These are phyloP conservation scores for Malassezia furfur DNA, from an alignment of 1,284 basidiomycete genomes.

Conservation along the genomic window DNA sequence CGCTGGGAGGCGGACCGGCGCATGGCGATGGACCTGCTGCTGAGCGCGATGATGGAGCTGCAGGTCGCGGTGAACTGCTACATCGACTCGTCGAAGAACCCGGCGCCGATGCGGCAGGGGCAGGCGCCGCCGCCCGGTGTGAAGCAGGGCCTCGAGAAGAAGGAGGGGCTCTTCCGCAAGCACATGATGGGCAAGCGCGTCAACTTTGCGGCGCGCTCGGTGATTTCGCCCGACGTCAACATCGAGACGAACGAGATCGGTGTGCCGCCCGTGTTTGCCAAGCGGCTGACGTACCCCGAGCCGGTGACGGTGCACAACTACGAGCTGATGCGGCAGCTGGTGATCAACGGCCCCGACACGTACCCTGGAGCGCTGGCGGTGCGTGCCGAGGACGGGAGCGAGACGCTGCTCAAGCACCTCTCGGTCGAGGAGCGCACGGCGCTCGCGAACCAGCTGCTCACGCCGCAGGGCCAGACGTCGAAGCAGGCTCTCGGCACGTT, in stretches of 20 bases:
- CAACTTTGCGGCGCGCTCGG: slow-evolving; percentile 96
- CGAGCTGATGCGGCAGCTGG: slow-evolving; percentile 75
- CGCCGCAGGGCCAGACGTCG: slow-evolving; percentile 65
- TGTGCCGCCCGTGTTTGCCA: slow-evolving; percentile 92
- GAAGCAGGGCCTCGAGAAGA: slow-evolving; percentile 96
- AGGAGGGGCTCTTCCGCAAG: slow-evolving; percentile 95
- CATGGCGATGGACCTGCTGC: slow-evolving; percentile 59
- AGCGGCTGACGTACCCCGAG: slow-evolving; percentile 93
- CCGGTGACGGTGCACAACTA: slow-evolving; percentile 89
- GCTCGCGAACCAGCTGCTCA: slow-evolving; percentile 91
- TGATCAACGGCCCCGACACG: slow-evolving; percentile 78
- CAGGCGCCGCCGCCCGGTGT: slow-evolving; percentile 88
- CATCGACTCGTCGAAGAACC: slow-evolving; percentile 95
- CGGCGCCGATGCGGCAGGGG: slow-evolving; percentile 70
- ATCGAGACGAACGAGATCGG: slow-evolving; percentile 99
- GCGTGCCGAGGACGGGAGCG: slow-evolving; percentile 74
- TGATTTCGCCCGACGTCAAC: slow-evolving; percentile 98
- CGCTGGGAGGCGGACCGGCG: slow-evolving; percentile 50
- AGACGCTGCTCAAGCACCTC: slow-evolving; percentile 59
- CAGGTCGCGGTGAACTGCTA: slow-evolving; percentile 95
- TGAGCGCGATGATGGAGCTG: slow-evolving; percentile 76
- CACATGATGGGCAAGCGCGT: slow-evolving; percentile 99
- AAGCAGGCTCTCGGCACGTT: slow-evolving; percentile 41
- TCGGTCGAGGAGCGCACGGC: slow-evolving; percentile 76
- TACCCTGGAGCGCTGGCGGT: slow-evolving; percentile 92